phyloP scores from a whole-genome alignment of 768 basidiomycete species.

The Lentinula guzmanii region DNA sequence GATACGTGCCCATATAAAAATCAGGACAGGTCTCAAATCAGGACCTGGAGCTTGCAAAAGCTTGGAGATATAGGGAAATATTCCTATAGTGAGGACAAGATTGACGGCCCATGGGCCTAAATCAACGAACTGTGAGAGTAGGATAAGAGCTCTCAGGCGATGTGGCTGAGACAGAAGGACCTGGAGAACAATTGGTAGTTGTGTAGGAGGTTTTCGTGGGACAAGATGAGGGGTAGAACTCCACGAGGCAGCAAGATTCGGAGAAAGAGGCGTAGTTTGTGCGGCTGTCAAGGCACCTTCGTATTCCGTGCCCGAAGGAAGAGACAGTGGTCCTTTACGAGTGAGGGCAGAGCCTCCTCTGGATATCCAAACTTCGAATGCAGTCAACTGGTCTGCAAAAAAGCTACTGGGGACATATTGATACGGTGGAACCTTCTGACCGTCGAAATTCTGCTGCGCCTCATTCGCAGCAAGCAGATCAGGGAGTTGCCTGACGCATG shows the following conservation, averaged over 20 bases:
- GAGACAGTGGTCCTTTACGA: conserved; percentile 66
- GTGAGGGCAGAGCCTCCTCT: conserved; percentile 85
- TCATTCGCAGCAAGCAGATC: conserved; percentile 49
- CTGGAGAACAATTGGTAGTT: conserved; percentile 96
- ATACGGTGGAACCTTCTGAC: conserved; percentile 40
- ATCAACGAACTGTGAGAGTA: conserved; percentile 96
- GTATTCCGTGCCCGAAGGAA: conserved; percentile 32
- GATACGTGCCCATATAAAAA: conserved; percentile 98
- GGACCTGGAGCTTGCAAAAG: conserved; percentile 91
- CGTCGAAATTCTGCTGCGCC: conserved; percentile 23
- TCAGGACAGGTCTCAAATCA: conserved; percentile 94
- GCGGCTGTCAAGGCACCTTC: neutral
- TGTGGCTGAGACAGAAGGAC: conserved; percentile 96
- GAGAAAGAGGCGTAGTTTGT: neutral
- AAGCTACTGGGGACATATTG: conserved; percentile 84
- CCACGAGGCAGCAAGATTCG: conserved; percentile 6
- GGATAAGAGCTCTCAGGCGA: conserved; percentile 89
- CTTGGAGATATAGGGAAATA: conserved; percentile 98
- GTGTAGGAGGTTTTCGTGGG: conserved; percentile 90
- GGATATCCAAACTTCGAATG: conserved; percentile 98
- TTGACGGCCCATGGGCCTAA: conserved; percentile 99
- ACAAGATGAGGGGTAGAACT: conserved; percentile 41
- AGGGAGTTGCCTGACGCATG: conserved; percentile 90
- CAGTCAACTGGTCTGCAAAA: conserved; percentile 93
- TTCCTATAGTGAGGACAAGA: conserved; percentile 91